phyloP scores from a whole-genome alignment of 768 basidiomycete species.

The Lactarius psammicola region DNA sequence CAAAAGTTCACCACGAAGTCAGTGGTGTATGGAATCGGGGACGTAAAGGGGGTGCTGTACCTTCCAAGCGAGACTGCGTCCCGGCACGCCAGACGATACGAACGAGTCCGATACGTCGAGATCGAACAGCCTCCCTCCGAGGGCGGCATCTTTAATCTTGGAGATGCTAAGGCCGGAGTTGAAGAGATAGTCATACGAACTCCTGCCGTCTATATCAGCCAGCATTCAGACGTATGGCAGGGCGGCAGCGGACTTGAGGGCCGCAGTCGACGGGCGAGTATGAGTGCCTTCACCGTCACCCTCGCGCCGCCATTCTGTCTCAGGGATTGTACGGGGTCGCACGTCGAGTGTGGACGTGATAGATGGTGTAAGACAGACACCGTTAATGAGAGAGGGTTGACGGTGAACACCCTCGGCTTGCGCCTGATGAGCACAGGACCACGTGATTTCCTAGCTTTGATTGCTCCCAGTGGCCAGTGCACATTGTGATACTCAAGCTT shows the following conservation, averaged over 20 bases:
- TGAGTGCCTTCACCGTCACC: neutral
- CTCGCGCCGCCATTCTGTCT: constrained; percentile 20
- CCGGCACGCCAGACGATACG: constrained; percentile 51
- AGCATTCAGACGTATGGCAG: constrained; percentile 7
- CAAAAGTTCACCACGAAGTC: constrained; percentile 26
- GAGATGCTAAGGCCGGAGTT: constrained; percentile 52
- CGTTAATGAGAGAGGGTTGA: neutral
- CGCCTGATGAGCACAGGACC: neutral
- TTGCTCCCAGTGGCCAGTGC: too few species aligned
- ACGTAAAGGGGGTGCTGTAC: constrained; percentile 38
- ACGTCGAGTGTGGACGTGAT: constrained; percentile 33
- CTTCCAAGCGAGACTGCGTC: constrained; percentile 89
- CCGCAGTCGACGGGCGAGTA: constrained; percentile 16
- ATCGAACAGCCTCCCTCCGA: constrained; percentile 59
- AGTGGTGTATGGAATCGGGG: constrained; percentile 3
- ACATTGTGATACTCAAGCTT: too few species aligned
- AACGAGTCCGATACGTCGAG: constrained; percentile 39
- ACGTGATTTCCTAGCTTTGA: too few species aligned
- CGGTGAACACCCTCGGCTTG: neutral
- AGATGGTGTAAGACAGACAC: neutral
- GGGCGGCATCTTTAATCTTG: constrained; percentile 64
- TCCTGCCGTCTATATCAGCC: constrained; percentile 33
- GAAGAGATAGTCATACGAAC: constrained; percentile 48
- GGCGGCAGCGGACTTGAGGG: constrained; percentile 15
- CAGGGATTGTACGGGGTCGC: neutral